Evolutionary conservation across 78 protist genomes (phyloP), one percentile per base, ranked within the genome.

Genomic region (Fonticula alba): DNA sequence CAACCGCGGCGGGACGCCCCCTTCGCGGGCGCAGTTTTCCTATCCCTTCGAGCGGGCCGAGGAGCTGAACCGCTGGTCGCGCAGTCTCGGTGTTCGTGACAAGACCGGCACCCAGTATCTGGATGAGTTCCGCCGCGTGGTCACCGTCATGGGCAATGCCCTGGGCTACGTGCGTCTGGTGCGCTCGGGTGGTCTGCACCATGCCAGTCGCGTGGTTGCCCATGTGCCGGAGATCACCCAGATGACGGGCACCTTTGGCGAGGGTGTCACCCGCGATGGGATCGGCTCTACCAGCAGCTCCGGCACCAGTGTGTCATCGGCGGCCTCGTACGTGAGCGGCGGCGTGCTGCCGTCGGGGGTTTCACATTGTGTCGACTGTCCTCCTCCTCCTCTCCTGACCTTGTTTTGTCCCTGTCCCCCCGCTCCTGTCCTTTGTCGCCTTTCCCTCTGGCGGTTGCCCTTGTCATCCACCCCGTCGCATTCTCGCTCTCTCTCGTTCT

Each of bases 81-180:
- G 88, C 36, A 75, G 74, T 59, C 79, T 91, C 17, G 92, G 92
- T 26, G 46, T 74, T 4, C 53, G 64, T 0, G 76, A 66, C 3
- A 58, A 62, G 20, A 79, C 81, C 63, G 40, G 17, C 52, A 29
- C 74, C 32, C n/a, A n/a, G n/a, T 87, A 67, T 70, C 62, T 94
- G 32, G 96, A 88, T 66, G 80, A 76, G 56, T 92, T 91, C 81
- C 81, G 97, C 50, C 22, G 35, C 0, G 73, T 94, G 24, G 57
- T 94, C 64, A 86, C 94, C 29, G 83, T 86, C 41, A 83, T 91
- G 56, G 82, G 88, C 62, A 93, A 93, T 63, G 93, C 87, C 17
- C 68, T 93, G 79, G 98, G 96, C 24, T 93, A 84, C 71, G 79
- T 93, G 31, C 69, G 98, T 2, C 66, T 93, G 76, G 76, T 90